Percentiles rank a stretch among this genome's conserved stretches.
Evolutionary conservation across 805 yeast genomes (phyloP).

Genomic region (Monosporozyma solicola): DNA sequence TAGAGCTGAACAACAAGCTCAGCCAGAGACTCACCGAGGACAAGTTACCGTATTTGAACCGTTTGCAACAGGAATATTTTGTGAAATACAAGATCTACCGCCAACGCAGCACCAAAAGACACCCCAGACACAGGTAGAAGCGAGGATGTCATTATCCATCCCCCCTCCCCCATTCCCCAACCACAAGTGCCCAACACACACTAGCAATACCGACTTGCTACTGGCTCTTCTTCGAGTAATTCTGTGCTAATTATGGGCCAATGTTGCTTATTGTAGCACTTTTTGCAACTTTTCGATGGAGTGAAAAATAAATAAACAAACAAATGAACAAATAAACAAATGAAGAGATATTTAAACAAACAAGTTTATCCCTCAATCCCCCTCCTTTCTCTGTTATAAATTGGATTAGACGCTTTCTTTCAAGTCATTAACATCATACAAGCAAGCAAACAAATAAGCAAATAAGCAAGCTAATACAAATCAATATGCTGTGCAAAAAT

Average conservation of each 20-base stretch:
- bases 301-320: too few relatives aligned
- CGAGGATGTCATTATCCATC: too few relatives aligned
- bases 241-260: neutral
- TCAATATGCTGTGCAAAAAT: slow-evolving; percentile 4
- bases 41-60: slow-evolving; percentile 12
- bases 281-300: too few relatives aligned
- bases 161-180: neutral
- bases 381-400: too few relatives aligned
- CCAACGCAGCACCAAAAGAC: neutral
- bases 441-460: neutral
- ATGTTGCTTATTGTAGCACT: neutral
- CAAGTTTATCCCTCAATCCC: too few relatives aligned
- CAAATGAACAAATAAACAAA: too few relatives aligned
- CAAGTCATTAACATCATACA: neutral
- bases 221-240: slow-evolving; percentile 6
- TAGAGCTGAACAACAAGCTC: slow-evolving; percentile 8
- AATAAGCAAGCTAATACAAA: neutral
- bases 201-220: neutral
- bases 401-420: too few relatives aligned
- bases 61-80: slow-evolving; percentile 16
- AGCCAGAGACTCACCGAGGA: slow-evolving; percentile 8
- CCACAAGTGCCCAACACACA: neutral
- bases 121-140: neutral
- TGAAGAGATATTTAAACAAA: too few relatives aligned
- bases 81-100: slow-evolving; percentile 15